Conservation (phyloP, 2,329 filamentous ascomycete species). For the Aspergillus versicolor region DNA sequence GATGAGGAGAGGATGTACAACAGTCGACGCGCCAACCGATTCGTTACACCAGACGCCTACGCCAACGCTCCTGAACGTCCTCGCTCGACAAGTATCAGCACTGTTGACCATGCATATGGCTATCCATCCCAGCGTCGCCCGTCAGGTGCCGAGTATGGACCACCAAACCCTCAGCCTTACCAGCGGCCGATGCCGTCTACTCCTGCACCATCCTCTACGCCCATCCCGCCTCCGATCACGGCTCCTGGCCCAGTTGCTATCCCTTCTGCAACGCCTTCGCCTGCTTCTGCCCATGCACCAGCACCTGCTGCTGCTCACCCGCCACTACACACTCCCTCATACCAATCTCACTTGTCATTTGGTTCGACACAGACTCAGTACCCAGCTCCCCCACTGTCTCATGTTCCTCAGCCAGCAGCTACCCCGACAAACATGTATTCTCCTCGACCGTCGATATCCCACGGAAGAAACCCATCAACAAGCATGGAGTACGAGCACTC, state of each 20-base stretch:
- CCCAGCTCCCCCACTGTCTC: conserved; percentile 41
- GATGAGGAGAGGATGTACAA: conserved; percentile 54
- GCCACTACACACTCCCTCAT: conserved; percentile 21
- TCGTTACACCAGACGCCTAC: conserved; percentile 51
- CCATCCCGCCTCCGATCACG: conserved; percentile 36
- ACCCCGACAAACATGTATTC: conserved; percentile 34
- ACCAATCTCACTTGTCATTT: conserved; percentile 44
- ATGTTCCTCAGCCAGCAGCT: conserved; percentile 43
- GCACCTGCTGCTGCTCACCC: conserved; percentile 25
- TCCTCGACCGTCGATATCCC: conserved; percentile 35
- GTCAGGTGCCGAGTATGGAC: conserved; percentile 48
- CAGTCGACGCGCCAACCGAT: conserved; percentile 44
- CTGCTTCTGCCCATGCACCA: conserved; percentile 19
- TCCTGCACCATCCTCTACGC: conserved; percentile 27
- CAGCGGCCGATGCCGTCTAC: conserved; percentile 38
- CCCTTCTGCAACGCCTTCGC: conserved; percentile 29
- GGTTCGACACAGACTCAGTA: conserved; percentile 43
- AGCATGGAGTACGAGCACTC: conserved; percentile 32
- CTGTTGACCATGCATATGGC: conserved; percentile 46
- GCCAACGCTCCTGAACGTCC: conserved; percentile 52
- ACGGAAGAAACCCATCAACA: conserved; percentile 33
- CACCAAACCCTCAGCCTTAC: conserved; percentile 33
- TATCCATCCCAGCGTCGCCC: conserved; percentile 49
- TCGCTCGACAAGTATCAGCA: conserved; percentile 62
- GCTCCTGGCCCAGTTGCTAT: conserved; percentile 20